A percentile compares a stretch with the other conserved stretches of the same genome.
Conservation (phyloP, 768 basidiomycete species). For the Lanmaoa rubissima region DNA sequence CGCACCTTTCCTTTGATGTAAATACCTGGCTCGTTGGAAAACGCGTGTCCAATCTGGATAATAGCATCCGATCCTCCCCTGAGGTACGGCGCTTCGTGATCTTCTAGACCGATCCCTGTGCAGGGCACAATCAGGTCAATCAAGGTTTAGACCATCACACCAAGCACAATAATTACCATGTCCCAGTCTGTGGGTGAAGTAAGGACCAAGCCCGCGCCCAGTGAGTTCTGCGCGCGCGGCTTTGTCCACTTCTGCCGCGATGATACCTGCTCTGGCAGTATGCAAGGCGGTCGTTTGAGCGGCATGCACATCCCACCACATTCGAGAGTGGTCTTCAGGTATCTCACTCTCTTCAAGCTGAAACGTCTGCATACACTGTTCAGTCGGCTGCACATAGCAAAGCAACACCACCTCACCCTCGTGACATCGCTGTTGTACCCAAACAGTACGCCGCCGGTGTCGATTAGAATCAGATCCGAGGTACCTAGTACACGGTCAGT, state of each 20-base stretch:
- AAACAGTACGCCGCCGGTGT: conserved; percentile 67
- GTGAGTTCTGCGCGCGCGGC: conserved; percentile 56
- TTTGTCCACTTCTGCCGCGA: conserved; percentile 57
- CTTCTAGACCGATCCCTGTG: conserved; percentile 79
- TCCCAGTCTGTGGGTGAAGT: conserved; percentile 81
- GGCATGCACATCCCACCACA: conserved; percentile 64
- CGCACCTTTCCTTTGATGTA: conserved; percentile 68
- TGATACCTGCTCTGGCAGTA: conserved; percentile 45
- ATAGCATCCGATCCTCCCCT: conserved; percentile 61
- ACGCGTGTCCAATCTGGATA: conserved; percentile 65
- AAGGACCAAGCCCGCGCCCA: conserved; percentile 43
- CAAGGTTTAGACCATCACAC: conserved; percentile 11
- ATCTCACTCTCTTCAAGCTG: conserved; percentile 58
- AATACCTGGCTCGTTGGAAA: conserved; percentile 79
- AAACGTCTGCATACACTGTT: conserved; percentile 48
- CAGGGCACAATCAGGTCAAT: conserved; percentile 7
- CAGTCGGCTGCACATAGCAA: not conserved
- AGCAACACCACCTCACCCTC: conserved; percentile 46
- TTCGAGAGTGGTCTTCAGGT: conserved; percentile 45
- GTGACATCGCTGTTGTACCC: conserved; percentile 81
- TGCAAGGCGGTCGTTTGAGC: conserved; percentile 60
- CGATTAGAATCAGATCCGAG: conserved; percentile 71
- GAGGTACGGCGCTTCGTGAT: conserved; percentile 80
- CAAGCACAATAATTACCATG: conserved; percentile 51
- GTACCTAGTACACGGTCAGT: conserved; percentile 58